A percentile compares a stretch with the other conserved stretches of the same genome.
Conservation (phyloP, 305 asterid species). For the Withania somnifera region DNA sequence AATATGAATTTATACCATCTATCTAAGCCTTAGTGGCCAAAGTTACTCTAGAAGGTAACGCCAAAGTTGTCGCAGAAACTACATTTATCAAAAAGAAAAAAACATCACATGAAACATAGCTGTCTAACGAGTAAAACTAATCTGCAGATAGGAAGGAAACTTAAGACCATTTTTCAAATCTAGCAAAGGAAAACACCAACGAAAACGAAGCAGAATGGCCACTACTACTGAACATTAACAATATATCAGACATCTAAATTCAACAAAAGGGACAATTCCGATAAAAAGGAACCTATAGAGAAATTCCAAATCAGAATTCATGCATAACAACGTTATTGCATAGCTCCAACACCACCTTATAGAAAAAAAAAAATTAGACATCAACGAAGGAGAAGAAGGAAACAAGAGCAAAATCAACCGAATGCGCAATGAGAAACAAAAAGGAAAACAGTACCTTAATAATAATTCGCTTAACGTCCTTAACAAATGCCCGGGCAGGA, state of each 20-base stretch:
- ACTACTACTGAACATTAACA: neutral
- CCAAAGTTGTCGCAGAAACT: neutral
- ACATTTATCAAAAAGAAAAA: neutral
- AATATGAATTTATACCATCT: neutral
- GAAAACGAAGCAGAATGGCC: neutral
- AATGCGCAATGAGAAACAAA: too few species aligned
- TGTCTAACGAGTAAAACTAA: neutral
- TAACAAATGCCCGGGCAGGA: constrained; percentile 55
- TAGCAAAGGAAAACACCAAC: neutral
- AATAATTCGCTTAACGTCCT: constrained; percentile 62
- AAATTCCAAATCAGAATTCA: too few species aligned
- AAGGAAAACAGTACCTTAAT: constrained; percentile 35
- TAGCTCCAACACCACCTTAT: too few species aligned
- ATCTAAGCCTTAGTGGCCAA: neutral
- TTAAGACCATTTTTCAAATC: neutral
- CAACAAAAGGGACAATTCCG: neutral
- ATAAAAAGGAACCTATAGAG: too few species aligned
- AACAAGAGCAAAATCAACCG: too few species aligned
- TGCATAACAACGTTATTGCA: too few species aligned
- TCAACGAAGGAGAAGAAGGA: too few species aligned
- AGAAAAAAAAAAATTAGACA: too few species aligned
- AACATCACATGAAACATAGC: neutral
- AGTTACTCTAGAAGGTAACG: neutral
- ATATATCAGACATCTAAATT: neutral
- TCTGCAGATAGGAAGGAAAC: neutral